Base-by-base conservation (phyloP, 441 rosid species). In the Bocquillonia castaneifolia region DNA sequence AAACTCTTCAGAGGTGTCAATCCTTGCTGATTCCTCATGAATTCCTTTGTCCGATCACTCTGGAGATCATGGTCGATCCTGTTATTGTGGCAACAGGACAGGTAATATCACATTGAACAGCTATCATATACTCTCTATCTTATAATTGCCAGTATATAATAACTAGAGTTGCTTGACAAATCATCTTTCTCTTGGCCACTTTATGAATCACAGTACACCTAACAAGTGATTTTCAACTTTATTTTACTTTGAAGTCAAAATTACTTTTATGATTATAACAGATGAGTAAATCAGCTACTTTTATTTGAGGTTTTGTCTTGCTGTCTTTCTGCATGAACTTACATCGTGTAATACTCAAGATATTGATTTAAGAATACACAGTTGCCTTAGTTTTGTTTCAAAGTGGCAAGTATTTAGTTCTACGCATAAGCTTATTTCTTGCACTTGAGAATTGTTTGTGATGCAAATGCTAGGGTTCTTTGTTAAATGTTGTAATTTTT, bases 21-120 rank as follows among this genome's bases (percentile, higher is more conserved):
- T 85, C 93, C 34, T 58, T 75, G 32, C 36, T 81, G 7, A 73
- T 90, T 67, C 98, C 98, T 47, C 78, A 84, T 28, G 98, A 92
- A 73, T 90, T 84, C 61, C 82, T 85, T 23, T 90, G 98, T 63
- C 98, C 98, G 12, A 90, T 92, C 62, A 77, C 95, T 2, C 82
- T 86, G 15, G 93, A 89, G 69, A 83, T 92, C 29, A 92, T 92
- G 93, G 76, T 63, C 9, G 93, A 92, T 47, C 98, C 98, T 17
- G 96, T 92, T 56, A 88, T 86, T 6, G 77, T 90, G 48, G 84
- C 95, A 20, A 82, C 84, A 50, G 96, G 98, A 68, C 96, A 90
- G 96, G 98, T 92, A 71, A 63, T 6, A 22, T 47, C 34, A 14
- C 17, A 10, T 52, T 26, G 17, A 17, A 42, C 20, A 5, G 1